Evolutionary conservation across 2,329 filamentous ascomycete species (phyloP).

Genomic region (Periconia sp.): DNA sequence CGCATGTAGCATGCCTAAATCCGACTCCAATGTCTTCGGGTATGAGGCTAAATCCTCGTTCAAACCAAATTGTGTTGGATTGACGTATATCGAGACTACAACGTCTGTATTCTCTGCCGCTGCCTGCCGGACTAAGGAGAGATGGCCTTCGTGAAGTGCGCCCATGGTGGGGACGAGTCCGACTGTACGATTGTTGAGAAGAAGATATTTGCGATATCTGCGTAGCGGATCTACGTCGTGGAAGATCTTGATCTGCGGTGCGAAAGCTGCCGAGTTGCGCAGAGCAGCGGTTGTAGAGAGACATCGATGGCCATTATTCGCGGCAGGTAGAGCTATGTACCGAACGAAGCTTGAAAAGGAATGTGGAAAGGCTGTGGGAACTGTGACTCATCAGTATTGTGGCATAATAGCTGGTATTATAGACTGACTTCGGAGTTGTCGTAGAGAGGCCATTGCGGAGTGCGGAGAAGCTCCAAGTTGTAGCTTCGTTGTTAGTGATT

Average conservation of each 20-base stretch:
- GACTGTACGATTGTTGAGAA: conserved; percentile 72
- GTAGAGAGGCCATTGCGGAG: conserved; percentile 32
- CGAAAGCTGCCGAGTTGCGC: conserved; percentile 22
- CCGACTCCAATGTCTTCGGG: conserved; percentile 85
- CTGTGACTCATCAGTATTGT: conserved; percentile 20
- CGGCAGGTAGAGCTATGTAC: neutral
- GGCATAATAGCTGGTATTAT: conserved; percentile 16
- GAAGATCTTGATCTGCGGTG: conserved; percentile 68
- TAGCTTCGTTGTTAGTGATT: conserved; percentile 10
- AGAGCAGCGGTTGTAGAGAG: conserved; percentile 25
- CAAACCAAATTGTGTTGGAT: conserved; percentile 93
- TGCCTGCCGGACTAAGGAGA: conserved; percentile 83
- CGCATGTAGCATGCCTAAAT: conserved; percentile 69
- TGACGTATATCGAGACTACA: conserved; percentile 92
- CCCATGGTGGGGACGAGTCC: conserved; percentile 97
- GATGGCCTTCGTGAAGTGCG: conserved; percentile 89
- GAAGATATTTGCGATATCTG: conserved; percentile 69
- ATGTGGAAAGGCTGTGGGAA: conserved; percentile 8
- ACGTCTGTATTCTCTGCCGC: conserved; percentile 85
- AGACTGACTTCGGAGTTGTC: conserved; percentile 23
- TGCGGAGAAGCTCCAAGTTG: conserved; percentile 25
- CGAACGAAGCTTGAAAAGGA: conserved; percentile 7
- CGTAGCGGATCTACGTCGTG: conserved; percentile 76
- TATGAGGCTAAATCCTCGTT: conserved; percentile 89
- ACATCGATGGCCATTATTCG: conserved; percentile 20